These are phyloP conservation scores for Geotrichum restrictum DNA, from an alignment of 1,139 yeast species.

Conservation along the genomic window DNA sequence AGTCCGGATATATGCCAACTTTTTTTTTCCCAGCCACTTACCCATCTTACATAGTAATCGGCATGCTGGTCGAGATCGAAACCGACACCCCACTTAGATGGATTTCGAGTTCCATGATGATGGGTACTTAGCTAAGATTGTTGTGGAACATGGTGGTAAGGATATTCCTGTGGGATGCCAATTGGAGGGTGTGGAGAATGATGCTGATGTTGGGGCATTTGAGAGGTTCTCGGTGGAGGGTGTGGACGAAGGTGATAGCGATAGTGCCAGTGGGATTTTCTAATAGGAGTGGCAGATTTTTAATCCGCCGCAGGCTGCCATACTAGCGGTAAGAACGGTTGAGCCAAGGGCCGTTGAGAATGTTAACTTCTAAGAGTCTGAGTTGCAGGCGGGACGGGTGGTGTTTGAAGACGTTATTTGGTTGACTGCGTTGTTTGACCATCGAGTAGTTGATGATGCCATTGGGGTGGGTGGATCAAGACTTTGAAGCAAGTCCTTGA, in stretches of 20 bases:
- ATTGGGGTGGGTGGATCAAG: slow-evolving; percentile 96
- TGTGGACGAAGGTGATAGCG: too few relatives aligned
- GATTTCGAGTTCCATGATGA: slow-evolving; percentile 99
- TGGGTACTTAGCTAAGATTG: slow-evolving; percentile 87
- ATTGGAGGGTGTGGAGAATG: slow-evolving; percentile 95
- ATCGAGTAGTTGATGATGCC: slow-evolving; percentile 96
- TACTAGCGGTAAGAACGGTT: slow-evolving; percentile 88
- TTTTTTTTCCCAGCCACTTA: slow-evolving; percentile 30
- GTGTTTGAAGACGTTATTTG: slow-evolving; percentile 86
- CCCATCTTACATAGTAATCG: slow-evolving; percentile 64
- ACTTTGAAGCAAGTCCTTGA: slow-evolving; percentile 87
- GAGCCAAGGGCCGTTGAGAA: slow-evolving; percentile 93
- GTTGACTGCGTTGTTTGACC: slow-evolving; percentile 96
- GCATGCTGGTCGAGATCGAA: slow-evolving; percentile 94
- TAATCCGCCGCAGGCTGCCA: slow-evolving; percentile 95
- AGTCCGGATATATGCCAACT: slow-evolving; percentile 40
- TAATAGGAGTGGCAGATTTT: too few relatives aligned
- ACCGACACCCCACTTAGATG: slow-evolving; percentile 98
- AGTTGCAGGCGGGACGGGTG: slow-evolving; percentile 87
- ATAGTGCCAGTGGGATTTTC: too few relatives aligned
- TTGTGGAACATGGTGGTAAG: slow-evolving; percentile 80
- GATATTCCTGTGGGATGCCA: slow-evolving; percentile 93
- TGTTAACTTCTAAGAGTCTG: slow-evolving; percentile 78
- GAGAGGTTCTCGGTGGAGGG: slow-evolving; percentile 79
- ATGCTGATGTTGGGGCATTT: slow-evolving; percentile 80